Conservation (phyloP, 2,329 filamentous ascomycete genomes). For the Venturia carpophila region DNA sequence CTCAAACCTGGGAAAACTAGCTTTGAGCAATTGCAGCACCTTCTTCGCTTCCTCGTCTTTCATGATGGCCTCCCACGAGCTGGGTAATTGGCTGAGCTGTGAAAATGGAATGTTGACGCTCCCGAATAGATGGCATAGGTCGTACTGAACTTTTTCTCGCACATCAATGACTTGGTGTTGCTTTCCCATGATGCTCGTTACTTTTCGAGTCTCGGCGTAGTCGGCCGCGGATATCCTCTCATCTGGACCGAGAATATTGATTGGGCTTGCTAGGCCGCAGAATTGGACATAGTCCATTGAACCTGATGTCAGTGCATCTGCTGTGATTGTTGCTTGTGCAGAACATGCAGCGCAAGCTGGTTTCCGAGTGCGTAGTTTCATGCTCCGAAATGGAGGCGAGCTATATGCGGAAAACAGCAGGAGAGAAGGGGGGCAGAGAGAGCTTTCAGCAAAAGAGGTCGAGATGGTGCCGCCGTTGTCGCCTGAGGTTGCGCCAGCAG, state of each 20-base stretch:
- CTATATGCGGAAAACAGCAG: conserved; percentile 50
- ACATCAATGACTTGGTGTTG: conserved; percentile 68
- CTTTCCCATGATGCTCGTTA: conserved; percentile 17
- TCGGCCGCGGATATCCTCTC: conserved; percentile 61
- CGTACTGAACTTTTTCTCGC: conserved; percentile 75
- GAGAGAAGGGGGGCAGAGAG: conserved; percentile 33
- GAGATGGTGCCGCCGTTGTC: conserved; percentile 14
- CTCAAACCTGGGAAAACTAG: conserved; percentile 19
- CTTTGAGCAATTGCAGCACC: conserved; percentile 6
- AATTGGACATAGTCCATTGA: conserved; percentile 79
- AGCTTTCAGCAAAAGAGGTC: conserved; percentile 26
- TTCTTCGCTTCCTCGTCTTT: conserved; percentile 10
- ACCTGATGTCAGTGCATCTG: conserved; percentile 54
- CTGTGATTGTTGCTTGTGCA: conserved; percentile 51
- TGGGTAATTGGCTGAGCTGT: not conserved
- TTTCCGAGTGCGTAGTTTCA: conserved; percentile 64
- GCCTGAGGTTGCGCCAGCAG: conserved; percentile 26
- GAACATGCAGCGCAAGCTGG: conserved; percentile 72
- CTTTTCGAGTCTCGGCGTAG: conserved; percentile 40
- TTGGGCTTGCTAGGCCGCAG: conserved; percentile 57
- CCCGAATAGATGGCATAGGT: conserved; percentile 66
- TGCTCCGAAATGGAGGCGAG: conserved; percentile 57
- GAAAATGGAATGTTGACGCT: conserved; percentile 70
- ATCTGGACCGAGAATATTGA: conserved; percentile 50
- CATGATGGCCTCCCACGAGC: not conserved